Base-by-base conservation (phyloP, 1,139 yeast species). In the Yamadazyma mexicana region DNA sequence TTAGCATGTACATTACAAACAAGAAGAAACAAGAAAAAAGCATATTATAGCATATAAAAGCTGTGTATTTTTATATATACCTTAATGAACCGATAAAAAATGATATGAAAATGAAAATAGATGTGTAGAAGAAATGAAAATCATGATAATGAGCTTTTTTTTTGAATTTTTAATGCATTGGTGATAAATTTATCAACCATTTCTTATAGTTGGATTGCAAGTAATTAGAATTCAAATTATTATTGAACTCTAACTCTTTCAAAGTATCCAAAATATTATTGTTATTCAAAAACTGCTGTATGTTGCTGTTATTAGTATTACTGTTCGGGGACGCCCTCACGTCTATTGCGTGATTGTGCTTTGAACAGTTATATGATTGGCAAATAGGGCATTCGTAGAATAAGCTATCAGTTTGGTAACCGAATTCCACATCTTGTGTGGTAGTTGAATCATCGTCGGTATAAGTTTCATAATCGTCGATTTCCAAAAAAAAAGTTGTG, bases 151-250 rank as follows among this genome's bases (percentile, higher is more conserved):
- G n/a, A n/a, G n/a, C n/a, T n/a, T n/a, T n/a, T n/a, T n/a, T n/a
- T n/a, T n/a, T n/a, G n/a, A n/a, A n/a, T n/a, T n/a, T 9, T 20
- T 37, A 40, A 31, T 38, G 41, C n/a, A 40, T 40, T 12, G 44
- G 40, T 23, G 56, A 40, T 17, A 54, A 45, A 22, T 49, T 49
- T 8, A 55, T 46, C 35, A 61, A 49, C 65, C 65, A 61, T 46
- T 60, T 60, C 39, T 59, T 50, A 44, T 61, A 61, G 40, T 61
- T 61, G 1, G 51, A 46, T 42, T 55, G 55, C 12, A 44, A 23
- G 57, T 52, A 38, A 51, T 49, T 40, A 8, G 44, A 37, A 26
- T 35, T 23, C 23, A 35, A 29, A 23, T 29, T 29, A 23, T 24
- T 24, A 17, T 16, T 23, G 25, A 35, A 7, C 14, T 42, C 43